Base-by-base conservation (phyloP, 163 green algal genomes). In the Chloroidium sp. region DNA sequence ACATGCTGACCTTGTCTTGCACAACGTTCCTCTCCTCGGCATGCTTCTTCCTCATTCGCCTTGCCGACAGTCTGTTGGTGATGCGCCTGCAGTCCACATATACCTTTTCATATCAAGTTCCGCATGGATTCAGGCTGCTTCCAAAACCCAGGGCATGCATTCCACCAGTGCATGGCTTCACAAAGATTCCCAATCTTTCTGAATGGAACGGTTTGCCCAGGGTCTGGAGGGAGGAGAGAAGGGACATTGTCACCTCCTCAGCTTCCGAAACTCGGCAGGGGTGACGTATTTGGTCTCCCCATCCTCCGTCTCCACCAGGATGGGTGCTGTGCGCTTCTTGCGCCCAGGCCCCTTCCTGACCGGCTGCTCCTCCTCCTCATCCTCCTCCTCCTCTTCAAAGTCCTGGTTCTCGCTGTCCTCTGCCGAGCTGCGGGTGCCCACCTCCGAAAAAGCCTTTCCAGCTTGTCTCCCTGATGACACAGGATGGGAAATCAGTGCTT, bases 41-140 rank as follows among this genome's bases (percentile, higher is more conserved):
- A 59, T 61, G 78, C 78, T 81, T 81, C 59, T 81, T 61, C 3
- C 78, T 67, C 78, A 81, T 81, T 4, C 78, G 64, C 57, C 78
- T 67, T 8, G 78, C 78, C 4, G 67, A 77, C 67, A 77, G 67
- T 59, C 78, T 57, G 57, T 81, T 81, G 1, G 78, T 81, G 6
- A 81, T 62, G 3, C 78, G 78, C 78, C 78, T 81, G 78, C 77
- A 75, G 1, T 36, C 36, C 36, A 36, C 36, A 36, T 36, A 36
- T 36, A 36, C 36, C 36, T 36, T 36, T 36, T 36, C 36, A 36
- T 36, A 36, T 76, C 8, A 76, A 6, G 12, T 36, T 14, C 3
- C 72, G 12, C 72, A 36, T 6, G 12, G 3, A 36, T 10, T 36
- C 72, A 60, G 72, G 6, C 10, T 8, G 12, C 72, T 36, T 76